A percentile compares a stretch with the other conserved stretches of the same genome.
These are phyloP conservation scores for Malassezia nana DNA, from an alignment of 1,284 basidiomycete species.

Conservation along the genomic window DNA sequence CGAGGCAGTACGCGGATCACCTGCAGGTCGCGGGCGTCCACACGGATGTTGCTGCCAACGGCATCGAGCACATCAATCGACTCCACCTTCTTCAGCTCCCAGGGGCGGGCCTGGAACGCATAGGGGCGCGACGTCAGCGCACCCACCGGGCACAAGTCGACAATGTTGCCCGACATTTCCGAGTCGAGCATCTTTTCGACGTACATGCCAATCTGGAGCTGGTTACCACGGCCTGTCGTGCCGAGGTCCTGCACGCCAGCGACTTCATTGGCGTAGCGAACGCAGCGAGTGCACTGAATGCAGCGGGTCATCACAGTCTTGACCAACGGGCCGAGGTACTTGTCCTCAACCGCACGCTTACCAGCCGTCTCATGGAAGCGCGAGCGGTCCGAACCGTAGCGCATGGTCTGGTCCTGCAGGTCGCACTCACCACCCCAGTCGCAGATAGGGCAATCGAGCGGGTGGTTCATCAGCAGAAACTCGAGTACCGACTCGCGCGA, in stretches of 20 bases:
- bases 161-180: slow-evolving; percentile 91
- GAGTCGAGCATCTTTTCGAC: slow-evolving; percentile 95
- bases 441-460: slow-evolving; percentile 94
- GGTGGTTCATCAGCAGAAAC: slow-evolving; percentile 92
- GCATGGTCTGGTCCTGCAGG: slow-evolving; percentile 98
- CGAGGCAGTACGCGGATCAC: slow-evolving; percentile 96
- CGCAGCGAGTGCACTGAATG: slow-evolving; percentile 98
- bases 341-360: slow-evolving; percentile 96
- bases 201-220: slow-evolving; percentile 97
- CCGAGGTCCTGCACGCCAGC: slow-evolving; percentile 96
- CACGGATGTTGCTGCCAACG: slow-evolving; percentile 91
- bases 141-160: slow-evolving; percentile 90
- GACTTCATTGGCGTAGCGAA: slow-evolving; percentile 97
- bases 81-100: slow-evolving; percentile 98
- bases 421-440: slow-evolving; percentile 80
- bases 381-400: slow-evolving; percentile 91
- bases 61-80: slow-evolving; percentile 95
- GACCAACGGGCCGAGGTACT: slow-evolving; percentile 92
- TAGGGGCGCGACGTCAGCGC: slow-evolving; percentile 97
- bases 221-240: slow-evolving; percentile 92
- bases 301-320: slow-evolving; percentile 99
- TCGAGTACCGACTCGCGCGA: slow-evolving; percentile 90
- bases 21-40: slow-evolving; percentile 88
- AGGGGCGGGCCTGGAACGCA: slow-evolving; percentile 89
- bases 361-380: slow-evolving; percentile 97